phyloP scores from a whole-genome alignment of 1,284 basidiomycete genomes.

The Naganishia sp. region DNA sequence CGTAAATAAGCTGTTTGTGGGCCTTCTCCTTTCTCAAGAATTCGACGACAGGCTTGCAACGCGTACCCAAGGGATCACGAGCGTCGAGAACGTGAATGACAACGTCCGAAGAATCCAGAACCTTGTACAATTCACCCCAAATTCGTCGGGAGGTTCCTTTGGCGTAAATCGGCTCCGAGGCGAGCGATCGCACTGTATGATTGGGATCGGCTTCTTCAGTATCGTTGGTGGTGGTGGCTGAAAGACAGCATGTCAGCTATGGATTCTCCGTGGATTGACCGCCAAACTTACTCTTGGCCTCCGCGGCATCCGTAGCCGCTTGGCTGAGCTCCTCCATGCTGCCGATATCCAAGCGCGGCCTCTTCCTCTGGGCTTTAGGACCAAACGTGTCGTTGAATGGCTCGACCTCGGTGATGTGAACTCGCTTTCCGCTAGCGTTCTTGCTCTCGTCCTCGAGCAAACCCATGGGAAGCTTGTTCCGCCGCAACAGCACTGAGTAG shows the following conservation, averaged over 20 bases:
- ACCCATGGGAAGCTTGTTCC: conserved; percentile 94
- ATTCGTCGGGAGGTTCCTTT: conserved; percentile 93
- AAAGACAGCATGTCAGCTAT: neutral
- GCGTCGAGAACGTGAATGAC: conserved; percentile 95
- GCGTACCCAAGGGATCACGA: conserved; percentile 92
- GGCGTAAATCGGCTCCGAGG: conserved; percentile 80
- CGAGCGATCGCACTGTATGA: conserved; percentile 40
- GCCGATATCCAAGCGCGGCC: conserved; percentile 77
- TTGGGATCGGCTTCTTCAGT: conserved; percentile 41
- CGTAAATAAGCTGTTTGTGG: conserved; percentile 94
- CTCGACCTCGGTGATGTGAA: conserved; percentile 91
- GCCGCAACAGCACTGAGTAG: conserved; percentile 84
- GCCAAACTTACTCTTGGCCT: conserved; percentile 22
- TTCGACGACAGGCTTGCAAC: conserved; percentile 92
- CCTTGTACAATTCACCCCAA: conserved; percentile 98
- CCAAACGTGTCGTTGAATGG: conserved; percentile 91
- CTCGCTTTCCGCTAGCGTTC: conserved; percentile 73
- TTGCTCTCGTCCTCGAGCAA: conserved; percentile 83
- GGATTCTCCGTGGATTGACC: neutral
- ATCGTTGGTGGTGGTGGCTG: conserved; percentile 48
- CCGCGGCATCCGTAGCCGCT: conserved; percentile 57
- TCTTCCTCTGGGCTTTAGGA: conserved; percentile 87
- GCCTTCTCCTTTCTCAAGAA: conserved; percentile 94
- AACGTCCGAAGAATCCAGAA: conserved; percentile 97
- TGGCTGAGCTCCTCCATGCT: conserved; percentile 84